Conservation (phyloP, 1,284 basidiomycete genomes). For the Fomitopsis betulina region DNA sequence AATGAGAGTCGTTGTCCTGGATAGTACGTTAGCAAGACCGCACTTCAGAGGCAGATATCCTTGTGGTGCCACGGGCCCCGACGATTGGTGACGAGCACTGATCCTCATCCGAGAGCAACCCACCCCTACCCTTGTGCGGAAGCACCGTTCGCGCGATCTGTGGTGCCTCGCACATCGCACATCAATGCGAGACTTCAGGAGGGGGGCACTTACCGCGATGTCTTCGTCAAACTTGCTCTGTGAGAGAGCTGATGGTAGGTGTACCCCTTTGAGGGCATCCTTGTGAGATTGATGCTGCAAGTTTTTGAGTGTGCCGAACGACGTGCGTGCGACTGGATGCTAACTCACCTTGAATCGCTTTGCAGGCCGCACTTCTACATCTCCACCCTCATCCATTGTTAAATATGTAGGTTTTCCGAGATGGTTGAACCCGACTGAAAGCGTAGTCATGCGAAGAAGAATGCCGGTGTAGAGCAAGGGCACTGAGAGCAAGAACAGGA, state of each 20-base stretch:
- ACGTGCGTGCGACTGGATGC: not conserved
- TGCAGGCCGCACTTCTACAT: slow-evolving; percentile 24
- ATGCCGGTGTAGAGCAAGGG: no score
- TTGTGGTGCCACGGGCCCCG: no score
- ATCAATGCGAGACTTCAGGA: not conserved
- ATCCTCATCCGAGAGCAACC: no score
- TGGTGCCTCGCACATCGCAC: no score
- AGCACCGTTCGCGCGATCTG: no score
- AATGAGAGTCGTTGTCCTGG: slow-evolving; percentile 72
- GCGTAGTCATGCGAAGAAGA: no score
- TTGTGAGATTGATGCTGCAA: slow-evolving; percentile 72
- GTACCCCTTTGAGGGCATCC: slow-evolving; percentile 62
- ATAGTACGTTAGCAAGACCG: not conserved
- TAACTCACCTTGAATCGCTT: slow-evolving; percentile 34
- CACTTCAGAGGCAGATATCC: no score
- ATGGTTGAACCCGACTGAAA: no score
- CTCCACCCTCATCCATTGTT: slow-evolving; percentile 15
- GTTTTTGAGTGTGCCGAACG: not conserved
- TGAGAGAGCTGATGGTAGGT: slow-evolving; percentile 60
- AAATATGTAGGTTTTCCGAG: no score
- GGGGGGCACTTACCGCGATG: slow-evolving; percentile 41
- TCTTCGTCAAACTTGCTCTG: slow-evolving; percentile 57
- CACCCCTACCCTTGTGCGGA: no score
- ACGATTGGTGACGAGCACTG: no score
- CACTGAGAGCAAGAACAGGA: no score